These are phyloP conservation scores for Buxus sempervirens DNA, from an alignment of 164 flowering plant species.

Conservation along the genomic window DNA sequence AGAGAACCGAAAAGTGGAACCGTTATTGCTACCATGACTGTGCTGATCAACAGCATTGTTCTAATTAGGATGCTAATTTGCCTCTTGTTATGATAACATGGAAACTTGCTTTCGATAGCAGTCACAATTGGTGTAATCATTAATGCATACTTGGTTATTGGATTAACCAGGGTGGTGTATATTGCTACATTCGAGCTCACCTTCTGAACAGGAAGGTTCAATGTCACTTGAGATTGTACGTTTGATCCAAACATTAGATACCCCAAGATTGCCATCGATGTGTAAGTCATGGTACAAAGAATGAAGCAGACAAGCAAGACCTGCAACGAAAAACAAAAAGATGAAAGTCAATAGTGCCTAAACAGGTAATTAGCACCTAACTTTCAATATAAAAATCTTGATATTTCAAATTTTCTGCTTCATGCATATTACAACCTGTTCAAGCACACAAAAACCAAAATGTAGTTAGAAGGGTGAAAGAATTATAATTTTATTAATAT, in stretches of 20 bases:
- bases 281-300: slow-evolving; percentile 47
- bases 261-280: slow-evolving; percentile 69
- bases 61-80: slow-evolving; percentile 37
- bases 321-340: slow-evolving; percentile 35
- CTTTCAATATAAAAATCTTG: too few species aligned
- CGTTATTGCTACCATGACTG: slow-evolving; percentile 40
- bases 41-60: slow-evolving; percentile 38
- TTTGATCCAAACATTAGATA: slow-evolving; percentile 75
- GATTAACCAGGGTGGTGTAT: slow-evolving; percentile 67
- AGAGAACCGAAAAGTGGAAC: slow-evolving; percentile 49
- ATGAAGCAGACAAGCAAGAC: slow-evolving; percentile 61
- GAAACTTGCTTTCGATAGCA: slow-evolving; percentile 37
- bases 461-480: neutral
- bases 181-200: slow-evolving; percentile 69
- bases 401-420: too few species aligned
- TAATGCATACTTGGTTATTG: slow-evolving; percentile 68
- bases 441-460: neutral
- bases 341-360: neutral
- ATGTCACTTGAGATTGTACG: slow-evolving; percentile 62
- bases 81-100: slow-evolving; percentile 22
- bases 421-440: too few species aligned
- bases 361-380: too few species aligned
- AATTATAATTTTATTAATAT: too few species aligned
- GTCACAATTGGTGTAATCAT: slow-evolving; percentile 58
- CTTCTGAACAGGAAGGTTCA: slow-evolving; percentile 54